Evolutionary conservation across 495 filamentous ascomycete genomes (phyloP).

Genomic region (Penicillium fimorum): DNA sequence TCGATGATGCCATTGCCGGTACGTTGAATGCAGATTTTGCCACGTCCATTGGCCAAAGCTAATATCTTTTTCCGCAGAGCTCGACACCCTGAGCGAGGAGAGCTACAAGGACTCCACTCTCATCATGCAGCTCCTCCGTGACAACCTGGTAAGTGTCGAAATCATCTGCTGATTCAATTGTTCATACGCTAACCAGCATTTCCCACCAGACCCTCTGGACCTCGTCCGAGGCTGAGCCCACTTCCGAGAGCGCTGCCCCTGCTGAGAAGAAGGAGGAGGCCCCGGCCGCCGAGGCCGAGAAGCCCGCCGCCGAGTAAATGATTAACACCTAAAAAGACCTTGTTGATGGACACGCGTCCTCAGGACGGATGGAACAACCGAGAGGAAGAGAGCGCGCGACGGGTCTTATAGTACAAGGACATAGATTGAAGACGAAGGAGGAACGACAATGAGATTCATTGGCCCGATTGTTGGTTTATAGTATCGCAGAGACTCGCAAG

Average conservation of each 20-base stretch:
- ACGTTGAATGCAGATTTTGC: conserved; percentile 32
- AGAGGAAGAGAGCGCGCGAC: conserved; percentile 20
- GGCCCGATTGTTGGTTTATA: conserved; percentile 11
- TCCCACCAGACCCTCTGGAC: conserved; percentile 90
- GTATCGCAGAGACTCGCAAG: conserved; percentile 14
- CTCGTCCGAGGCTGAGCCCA: conserved; percentile 91
- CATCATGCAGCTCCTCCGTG: conserved; percentile 98
- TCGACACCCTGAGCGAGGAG: conserved; percentile 98
- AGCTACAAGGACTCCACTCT: conserved; percentile 99
- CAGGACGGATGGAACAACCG: conserved; percentile 26
- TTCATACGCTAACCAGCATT: conserved; percentile 23
- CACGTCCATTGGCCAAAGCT: conserved; percentile 7
- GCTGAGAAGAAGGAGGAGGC: conserved; percentile 60
- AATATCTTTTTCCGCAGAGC: conserved; percentile 58
- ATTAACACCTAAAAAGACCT: conserved; percentile 35
- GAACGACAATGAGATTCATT: conserved; percentile 13
- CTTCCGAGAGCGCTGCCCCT: conserved; percentile 54
- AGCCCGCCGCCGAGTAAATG: conserved; percentile 59
- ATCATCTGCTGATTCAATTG: not conserved
- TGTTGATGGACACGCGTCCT: conserved; percentile 42
- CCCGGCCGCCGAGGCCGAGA: conserved; percentile 55
- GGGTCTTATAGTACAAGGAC: conserved; percentile 20
- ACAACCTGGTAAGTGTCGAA: conserved; percentile 79
- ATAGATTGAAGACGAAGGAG: conserved; percentile 8
- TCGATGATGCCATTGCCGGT: conserved; percentile 98